Percentiles rank a stretch among this genome's conserved stretches.
Evolutionary conservation across 2,329 filamentous ascomycete species (phyloP).

Genomic region (Apiospora phragmitis): DNA sequence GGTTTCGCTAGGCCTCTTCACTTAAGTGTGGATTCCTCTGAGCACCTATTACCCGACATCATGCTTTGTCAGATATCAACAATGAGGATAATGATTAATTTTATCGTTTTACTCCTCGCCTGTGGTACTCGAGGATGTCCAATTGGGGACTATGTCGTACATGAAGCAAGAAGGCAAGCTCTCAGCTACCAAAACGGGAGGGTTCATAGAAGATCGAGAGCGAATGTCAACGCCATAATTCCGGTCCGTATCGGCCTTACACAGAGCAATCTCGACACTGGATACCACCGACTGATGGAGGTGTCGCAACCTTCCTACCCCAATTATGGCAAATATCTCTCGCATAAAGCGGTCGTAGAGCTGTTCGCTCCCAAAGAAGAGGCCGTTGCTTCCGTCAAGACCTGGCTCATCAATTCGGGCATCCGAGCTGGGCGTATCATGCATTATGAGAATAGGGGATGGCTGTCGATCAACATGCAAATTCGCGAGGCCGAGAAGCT

Average conservation of each 20-base stretch:
- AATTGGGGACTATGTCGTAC: background rate
- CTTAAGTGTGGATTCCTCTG: background rate
- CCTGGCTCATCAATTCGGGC: constrained; percentile 11
- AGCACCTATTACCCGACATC: background rate
- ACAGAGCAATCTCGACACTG: constrained; percentile 10
- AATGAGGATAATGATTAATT: background rate
- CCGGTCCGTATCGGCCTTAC: constrained; percentile 12
- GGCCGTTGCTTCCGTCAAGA: constrained; percentile 4
- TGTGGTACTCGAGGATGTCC: background rate
- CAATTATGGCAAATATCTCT: constrained; percentile 13
- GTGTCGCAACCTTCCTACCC: background rate
- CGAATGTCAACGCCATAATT: background rate
- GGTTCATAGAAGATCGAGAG: background rate
- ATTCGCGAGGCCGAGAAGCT: constrained; percentile 12
- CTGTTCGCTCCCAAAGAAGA: constrained; percentile 13
- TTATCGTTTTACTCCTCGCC: background rate
- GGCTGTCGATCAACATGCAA: constrained; percentile 8
- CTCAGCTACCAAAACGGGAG: background rate
- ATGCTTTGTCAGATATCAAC: background rate
- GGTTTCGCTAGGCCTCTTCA: background rate
- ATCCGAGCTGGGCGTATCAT: background rate
- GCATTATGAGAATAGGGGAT: constrained; percentile 2
- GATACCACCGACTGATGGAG: constrained; percentile 9
- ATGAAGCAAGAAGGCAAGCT: background rate
- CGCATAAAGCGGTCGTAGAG: constrained; percentile 8